Evolutionary conservation across 2,329 filamentous ascomycete genomes (phyloP), one percentile per base, ranked within the genome.

Genomic region (Paramyrothecium sp.): DNA sequence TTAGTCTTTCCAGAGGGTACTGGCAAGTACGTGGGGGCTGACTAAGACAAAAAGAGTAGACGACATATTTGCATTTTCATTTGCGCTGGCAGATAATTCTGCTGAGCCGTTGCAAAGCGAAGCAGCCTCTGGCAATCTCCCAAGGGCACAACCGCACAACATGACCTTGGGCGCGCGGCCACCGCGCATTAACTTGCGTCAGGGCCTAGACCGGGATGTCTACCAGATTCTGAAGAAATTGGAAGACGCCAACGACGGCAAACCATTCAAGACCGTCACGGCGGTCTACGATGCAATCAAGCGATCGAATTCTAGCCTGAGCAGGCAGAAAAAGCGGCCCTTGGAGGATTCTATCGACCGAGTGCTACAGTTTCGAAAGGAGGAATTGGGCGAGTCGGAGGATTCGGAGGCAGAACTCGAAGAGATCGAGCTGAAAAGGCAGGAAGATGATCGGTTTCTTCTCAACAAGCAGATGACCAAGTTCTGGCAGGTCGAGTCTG

Each of bases 261-360:
- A 78, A 30, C 68, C 66, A 10, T 73, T 75, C 64, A 71, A 69
- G 30, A 87, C 84, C 1, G 78, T 89, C 3, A 73, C 81, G 2
- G 74, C 78, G 2, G 83, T 96, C 1, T 97, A 95, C 70, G 88
- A 92, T 44, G 85, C 84, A 58, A 92, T 98, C 60, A 91, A 92
- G 65, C 78, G 80, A 53, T 97, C 92, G 16, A 97, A 97, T 71
- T 96, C 92, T 0, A 92, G 89, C 64, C 75, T 98, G 21, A 91
- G 90, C 61, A 82, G 95, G 21, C 87, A 90, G 63, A 92, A 91
- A 44, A 96, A 95, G 72, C 88, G 87, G 59, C 80, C 89, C 0
- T 76, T 98, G 1, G 91, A 97, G 71, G 90, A 95, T 61, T 89
- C 90, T 38, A 91, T 98, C 61, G 92, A 96, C 60, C 82, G 91